Evolutionary conservation across 495 filamentous ascomycete species (phyloP).

Genomic region (Annulohypoxylon moriforme): DNA sequence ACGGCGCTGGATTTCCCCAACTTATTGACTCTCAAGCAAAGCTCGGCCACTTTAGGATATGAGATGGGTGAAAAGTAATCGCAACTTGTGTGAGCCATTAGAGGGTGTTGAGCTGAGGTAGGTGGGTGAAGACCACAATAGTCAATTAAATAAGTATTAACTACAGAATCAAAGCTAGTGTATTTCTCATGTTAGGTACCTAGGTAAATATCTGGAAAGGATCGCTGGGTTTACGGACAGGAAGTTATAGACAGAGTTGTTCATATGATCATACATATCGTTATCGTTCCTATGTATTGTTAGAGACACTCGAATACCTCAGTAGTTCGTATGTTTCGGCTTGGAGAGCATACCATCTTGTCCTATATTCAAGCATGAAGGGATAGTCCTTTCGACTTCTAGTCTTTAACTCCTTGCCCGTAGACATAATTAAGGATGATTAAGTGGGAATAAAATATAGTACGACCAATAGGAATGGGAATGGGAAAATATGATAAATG

Average conservation of each 20-base stretch:
- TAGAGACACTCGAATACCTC: too few relatives aligned
- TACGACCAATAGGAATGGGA: neutral
- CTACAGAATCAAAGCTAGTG: conserved; percentile 78
- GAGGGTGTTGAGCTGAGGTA: conserved; percentile 73
- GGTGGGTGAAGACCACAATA: conserved; percentile 80
- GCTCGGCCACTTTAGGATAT: conserved; percentile 84
- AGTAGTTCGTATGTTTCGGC: conserved; percentile 2
- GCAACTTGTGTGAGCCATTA: conserved; percentile 85
- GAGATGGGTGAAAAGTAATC: conserved; percentile 87
- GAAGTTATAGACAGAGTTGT: conserved; percentile 85
- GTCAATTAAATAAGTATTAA: conserved; percentile 89
- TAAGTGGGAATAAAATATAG: neutral
- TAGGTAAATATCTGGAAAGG: neutral
- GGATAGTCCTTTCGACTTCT: conserved; percentile 78
- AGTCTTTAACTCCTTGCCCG: conserved; percentile 65
- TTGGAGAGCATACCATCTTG: conserved; percentile 75
- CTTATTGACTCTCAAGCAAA: conserved; percentile 84
- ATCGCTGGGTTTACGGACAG: conserved; percentile 57
- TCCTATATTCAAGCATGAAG: conserved; percentile 84
- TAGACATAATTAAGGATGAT: conserved; percentile 45
- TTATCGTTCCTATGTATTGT: conserved; percentile 80
- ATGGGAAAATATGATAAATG: neutral
- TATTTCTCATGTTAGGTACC: conserved; percentile 19
- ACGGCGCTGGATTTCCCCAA: conserved; percentile 89
- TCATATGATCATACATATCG: conserved; percentile 92